phyloP scores from a whole-genome alignment of 768 basidiomycete genomes.

The Tremella yokohamensis region DNA sequence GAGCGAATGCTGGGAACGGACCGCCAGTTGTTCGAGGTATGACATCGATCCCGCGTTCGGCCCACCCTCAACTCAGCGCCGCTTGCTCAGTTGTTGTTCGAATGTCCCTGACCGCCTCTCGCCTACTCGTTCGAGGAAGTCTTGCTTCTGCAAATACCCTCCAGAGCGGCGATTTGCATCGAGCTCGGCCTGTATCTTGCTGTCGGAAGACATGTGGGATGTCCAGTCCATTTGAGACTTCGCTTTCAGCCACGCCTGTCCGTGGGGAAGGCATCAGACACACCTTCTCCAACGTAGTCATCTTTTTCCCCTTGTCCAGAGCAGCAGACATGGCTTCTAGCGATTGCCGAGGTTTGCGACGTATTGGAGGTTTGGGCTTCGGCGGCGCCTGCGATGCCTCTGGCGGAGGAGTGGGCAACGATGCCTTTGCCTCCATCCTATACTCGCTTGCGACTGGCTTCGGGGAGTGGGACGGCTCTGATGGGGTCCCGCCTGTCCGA shows the following conservation, averaged over 20 bases:
- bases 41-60: too few species aligned
- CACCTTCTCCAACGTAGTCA: constrained; percentile 50
- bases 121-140: constrained; percentile 62
- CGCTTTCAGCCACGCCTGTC: not conserved
- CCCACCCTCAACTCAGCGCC: too few species aligned
- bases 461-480: not conserved
- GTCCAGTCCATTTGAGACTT: constrained; percentile 49
- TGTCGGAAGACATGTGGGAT: constrained; percentile 24
- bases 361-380: constrained; percentile 5
- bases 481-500: not conserved
- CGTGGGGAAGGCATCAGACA: not conserved
- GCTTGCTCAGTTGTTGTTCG: constrained; percentile 2
- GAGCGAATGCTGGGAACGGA: too few species aligned
- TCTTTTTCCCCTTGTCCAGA: constrained; percentile 45
- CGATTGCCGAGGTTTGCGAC: constrained; percentile 42
- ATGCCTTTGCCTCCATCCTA: not conserved
- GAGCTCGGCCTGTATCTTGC: constrained; percentile 28
- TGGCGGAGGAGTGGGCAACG: not conserved
- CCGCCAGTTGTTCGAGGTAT: too few species aligned
- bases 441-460: not conserved
- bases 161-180: constrained; percentile 37
- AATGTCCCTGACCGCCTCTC: constrained; percentile 26
- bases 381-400: not conserved
- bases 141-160: constrained; percentile 58
- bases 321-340: constrained; percentile 46